Conservation (phyloP, 805 yeast species). For the Sugiyamaella americana region DNA sequence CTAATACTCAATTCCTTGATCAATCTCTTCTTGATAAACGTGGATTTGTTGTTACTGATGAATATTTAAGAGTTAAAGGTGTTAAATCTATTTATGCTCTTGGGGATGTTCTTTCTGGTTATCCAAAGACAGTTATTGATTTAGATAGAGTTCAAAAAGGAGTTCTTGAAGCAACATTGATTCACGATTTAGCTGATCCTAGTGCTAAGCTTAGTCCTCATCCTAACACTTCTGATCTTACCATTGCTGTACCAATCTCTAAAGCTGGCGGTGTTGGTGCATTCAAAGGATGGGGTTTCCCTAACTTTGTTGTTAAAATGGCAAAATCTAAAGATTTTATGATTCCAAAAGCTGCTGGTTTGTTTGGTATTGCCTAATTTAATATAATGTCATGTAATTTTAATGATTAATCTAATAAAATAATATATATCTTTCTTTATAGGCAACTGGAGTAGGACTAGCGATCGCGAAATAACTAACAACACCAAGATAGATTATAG, state of each 20-base stretch:
- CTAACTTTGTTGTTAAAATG: conserved; percentile 17
- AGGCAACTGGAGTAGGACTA: too few species aligned
- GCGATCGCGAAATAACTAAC: too few species aligned
- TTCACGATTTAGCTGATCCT: conserved; percentile 13
- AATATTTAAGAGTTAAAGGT: conserved; percentile 14
- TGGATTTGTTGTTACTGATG: conserved; percentile 15
- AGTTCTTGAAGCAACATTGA: conserved; percentile 12
- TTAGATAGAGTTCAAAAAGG: conserved; percentile 9
- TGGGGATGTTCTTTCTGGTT: conserved; percentile 18
- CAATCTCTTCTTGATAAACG: conserved; percentile 7
- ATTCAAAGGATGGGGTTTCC: conserved; percentile 16
- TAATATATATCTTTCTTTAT: not conserved
- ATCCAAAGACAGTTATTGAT: conserved; percentile 10
- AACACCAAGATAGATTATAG: too few species aligned
- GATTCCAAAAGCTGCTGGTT: conserved; percentile 11
- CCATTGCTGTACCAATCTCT: conserved; percentile 17
- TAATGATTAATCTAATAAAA: not conserved
- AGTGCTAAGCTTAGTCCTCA: conserved; percentile 2
- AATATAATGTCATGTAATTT: not conserved
- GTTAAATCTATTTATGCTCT: conserved; percentile 13
- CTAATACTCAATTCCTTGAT: conserved; percentile 18
- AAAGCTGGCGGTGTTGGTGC: conserved; percentile 20
- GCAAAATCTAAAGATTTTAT: conserved; percentile 15
- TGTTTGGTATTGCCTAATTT: not conserved
- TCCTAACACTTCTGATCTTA: conserved; percentile 1